Percentiles rank a stretch among this genome's conserved stretches.
phyloP scores from a whole-genome alignment of 495 filamentous ascomycete genomes.

The Penicillium roqueforti region DNA sequence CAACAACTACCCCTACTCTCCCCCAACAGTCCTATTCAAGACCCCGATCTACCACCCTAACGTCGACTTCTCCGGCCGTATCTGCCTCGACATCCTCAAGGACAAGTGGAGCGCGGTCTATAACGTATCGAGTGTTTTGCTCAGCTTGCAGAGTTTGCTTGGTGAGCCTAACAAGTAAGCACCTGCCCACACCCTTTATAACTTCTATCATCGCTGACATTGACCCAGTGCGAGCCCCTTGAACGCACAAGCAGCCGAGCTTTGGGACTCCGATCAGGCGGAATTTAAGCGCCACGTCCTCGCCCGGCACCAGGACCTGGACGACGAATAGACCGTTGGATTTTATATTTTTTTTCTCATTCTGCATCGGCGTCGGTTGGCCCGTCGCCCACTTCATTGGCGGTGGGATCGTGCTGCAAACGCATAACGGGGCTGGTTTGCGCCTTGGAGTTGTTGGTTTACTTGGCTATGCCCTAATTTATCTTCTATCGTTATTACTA shows the following conservation, averaged over 20 bases:
- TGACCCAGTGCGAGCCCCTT: conserved; percentile 75
- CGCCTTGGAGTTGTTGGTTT: conserved; percentile 30
- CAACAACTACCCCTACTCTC: conserved; percentile 84
- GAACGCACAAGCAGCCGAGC: conserved; percentile 91
- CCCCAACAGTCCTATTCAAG: conserved; percentile 91
- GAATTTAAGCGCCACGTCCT: conserved; percentile 82
- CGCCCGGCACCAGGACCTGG: conserved; percentile 57
- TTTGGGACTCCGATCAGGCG: conserved; percentile 86
- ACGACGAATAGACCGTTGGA: conserved; percentile 42
- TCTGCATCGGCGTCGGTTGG: conserved; percentile 20
- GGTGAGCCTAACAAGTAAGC: conserved; percentile 96
- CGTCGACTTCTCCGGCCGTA: conserved; percentile 86
- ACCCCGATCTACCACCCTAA: conserved; percentile 95
- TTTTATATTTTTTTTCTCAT: conserved; percentile 13
- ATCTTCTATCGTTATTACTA: conserved; percentile 13
- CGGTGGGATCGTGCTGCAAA: conserved; percentile 14
- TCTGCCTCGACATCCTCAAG: conserved; percentile 95
- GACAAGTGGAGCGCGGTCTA: conserved; percentile 97
- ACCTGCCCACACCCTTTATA: background rate
- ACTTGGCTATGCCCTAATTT: conserved; percentile 10
- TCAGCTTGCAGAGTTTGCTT: conserved; percentile 91
- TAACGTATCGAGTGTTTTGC: conserved; percentile 86
- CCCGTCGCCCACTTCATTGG: conserved; percentile 3
- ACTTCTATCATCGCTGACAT: conserved; percentile 9
- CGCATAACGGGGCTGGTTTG: conserved; percentile 29